Evolutionary conservation across 2,329 filamentous ascomycete species (phyloP).

Genomic region (Aspergillus japonicus): DNA sequence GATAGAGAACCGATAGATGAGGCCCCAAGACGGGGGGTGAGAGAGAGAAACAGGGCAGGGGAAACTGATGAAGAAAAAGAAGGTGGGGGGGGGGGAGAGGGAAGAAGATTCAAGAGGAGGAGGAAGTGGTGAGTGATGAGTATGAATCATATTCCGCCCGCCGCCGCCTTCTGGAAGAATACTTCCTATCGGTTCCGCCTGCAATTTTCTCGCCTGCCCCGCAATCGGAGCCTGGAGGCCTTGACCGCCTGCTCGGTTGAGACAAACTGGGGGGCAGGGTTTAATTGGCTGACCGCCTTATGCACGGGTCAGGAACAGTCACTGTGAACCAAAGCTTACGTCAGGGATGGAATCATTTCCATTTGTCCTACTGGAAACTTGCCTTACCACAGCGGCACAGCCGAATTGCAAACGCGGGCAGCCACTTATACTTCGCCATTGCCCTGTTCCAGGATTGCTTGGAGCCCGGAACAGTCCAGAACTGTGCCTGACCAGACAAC

Average conservation of each 20-base stretch:
- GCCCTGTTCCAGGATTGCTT: too few relatives aligned
- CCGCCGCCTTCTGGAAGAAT: too few relatives aligned
- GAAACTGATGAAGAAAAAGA: not conserved
- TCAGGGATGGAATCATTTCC: not conserved
- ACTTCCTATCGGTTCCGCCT: not conserved
- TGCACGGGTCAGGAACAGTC: not conserved
- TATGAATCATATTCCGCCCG: slow-evolving; percentile 15
- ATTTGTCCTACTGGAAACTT: too few relatives aligned
- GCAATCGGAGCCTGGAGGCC: not conserved
- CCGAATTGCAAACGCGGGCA: not conserved
- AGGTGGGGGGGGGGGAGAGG: not conserved
- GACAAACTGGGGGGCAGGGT: not conserved
- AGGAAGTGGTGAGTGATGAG: not conserved
- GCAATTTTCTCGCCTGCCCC: slow-evolving; percentile 5
- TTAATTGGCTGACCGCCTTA: not conserved
- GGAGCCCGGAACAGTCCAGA: too few relatives aligned
- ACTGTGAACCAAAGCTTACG: not conserved
- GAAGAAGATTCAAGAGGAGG: not conserved
- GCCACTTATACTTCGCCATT: not conserved
- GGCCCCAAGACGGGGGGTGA: not conserved
- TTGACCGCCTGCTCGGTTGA: not conserved
- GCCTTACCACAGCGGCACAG: too few relatives aligned
- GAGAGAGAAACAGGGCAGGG: not conserved
- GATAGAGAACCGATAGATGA: not conserved
- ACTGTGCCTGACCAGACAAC: too few relatives aligned